These are phyloP conservation scores for Leptographium wingfieldii DNA, from an alignment of 2,329 filamentous ascomycete species.

Conservation along the genomic window DNA sequence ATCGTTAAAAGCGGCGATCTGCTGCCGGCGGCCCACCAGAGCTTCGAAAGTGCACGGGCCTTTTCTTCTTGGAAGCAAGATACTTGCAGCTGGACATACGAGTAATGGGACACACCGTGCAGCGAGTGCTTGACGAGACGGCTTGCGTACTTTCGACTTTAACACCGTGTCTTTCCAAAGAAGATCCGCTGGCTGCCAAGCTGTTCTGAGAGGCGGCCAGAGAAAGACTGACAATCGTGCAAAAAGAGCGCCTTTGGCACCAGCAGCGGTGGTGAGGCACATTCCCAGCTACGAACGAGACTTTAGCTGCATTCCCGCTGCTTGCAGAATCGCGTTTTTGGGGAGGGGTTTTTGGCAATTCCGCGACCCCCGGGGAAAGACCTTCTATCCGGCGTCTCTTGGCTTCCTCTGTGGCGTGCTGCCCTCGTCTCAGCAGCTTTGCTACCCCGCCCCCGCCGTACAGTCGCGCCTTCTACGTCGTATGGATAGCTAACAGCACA, in stretches of 20 bases:
- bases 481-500: background rate
- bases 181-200: background rate
- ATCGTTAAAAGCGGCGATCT: background rate
- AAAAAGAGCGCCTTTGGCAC: background rate
- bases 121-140: background rate
- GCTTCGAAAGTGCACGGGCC: background rate
- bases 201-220: background rate
- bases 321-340: background rate
- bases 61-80: background rate
- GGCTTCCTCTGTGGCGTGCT: background rate
- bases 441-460: conserved; percentile 1
- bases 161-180: background rate
- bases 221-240: background rate
- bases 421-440: background rate
- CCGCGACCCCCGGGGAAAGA: too few species aligned
- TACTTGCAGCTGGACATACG: background rate
- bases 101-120: background rate
- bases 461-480: background rate
- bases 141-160: background rate
- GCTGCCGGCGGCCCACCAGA: background rate
- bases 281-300: background rate
- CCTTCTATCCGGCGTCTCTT: too few species aligned
- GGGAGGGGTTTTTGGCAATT: background rate
- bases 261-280: background rate
- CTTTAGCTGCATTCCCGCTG: too few species aligned